Percentiles rank a stretch among this genome's conserved stretches.
Conservation (phyloP, 73 alveolate genomes). For the Stentor coeruleus region DNA sequence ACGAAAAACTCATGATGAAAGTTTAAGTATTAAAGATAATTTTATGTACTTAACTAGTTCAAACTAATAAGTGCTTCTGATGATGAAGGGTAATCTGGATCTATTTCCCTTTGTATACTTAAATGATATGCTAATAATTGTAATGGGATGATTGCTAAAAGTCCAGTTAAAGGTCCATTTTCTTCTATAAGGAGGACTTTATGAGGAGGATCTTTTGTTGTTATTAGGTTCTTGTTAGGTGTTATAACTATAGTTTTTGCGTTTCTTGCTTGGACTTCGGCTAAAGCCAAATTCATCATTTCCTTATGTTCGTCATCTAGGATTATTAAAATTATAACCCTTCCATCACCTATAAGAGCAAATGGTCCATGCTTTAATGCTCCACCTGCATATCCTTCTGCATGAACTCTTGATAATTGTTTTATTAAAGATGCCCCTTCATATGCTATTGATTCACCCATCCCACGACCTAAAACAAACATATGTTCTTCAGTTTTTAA, state of each 20-base stretch:
- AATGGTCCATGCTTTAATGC: conserved; percentile 90
- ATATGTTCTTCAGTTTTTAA: conserved; percentile 49
- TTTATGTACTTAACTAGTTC: conserved; percentile 33
- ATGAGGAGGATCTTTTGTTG: conserved; percentile 14
- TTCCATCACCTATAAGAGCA: conserved; percentile 55
- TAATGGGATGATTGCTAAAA: conserved; percentile 81
- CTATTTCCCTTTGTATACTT: conserved; percentile 61
- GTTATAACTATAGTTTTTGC: conserved; percentile 23
- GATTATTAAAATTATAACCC: conserved; percentile 17
- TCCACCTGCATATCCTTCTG: conserved; percentile 94
- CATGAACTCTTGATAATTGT: conserved; percentile 90
- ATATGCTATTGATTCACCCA: conserved; percentile 82
- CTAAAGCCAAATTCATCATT: conserved; percentile 15
- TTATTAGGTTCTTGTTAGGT: conserved; percentile 30
- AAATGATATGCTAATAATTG: conserved; percentile 83
- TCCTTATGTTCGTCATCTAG: conserved; percentile 26
- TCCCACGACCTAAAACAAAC: conserved; percentile 83
- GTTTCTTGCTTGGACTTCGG: conserved; percentile 12
- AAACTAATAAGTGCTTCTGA: conserved; percentile 80
- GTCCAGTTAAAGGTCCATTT: conserved; percentile 73
- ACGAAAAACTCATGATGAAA: no score
- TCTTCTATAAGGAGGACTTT: conserved; percentile 35
- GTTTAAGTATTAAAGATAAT: background rate
- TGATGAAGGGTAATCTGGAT: conserved; percentile 92
- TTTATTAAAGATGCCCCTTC: conserved; percentile 96